Evolutionary conservation across 768 basidiomycete genomes (phyloP), one percentile per base, ranked within the genome.

Genomic region (Infundibulicybe gibba): DNA sequence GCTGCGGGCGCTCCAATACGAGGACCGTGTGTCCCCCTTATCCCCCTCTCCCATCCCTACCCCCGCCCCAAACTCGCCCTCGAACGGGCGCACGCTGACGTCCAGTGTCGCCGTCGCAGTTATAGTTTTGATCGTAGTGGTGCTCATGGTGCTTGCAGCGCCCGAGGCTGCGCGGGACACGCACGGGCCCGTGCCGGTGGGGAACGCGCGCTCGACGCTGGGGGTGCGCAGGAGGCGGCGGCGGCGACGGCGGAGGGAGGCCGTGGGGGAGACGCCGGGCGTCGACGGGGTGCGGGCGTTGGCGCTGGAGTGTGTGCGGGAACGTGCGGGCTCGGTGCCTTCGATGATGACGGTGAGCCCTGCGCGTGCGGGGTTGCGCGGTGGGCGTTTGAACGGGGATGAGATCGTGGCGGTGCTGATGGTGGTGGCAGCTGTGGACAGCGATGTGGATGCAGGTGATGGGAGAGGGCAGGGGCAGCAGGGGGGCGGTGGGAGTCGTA

Each of bases 161-260:
- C 8, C 8, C 25, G 25, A 25, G 25, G 25, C 25, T 8, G 25
- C 3, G 25, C 25, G 25, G 25, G 25, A 25, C 25, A 25, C 25
- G 25, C 25, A 25, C 25, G 25, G 8, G 8, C 47, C 50, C 1
- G 52, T 48, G 40, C 54, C 46, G 34, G 51, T 47, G 17, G 60
- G 57, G 51, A 66, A 64, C 50, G 67, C 64, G 13, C 63, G 62
- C 57, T 70, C 67, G 17, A 66, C 60, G 50, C 67, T 71, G 32
- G 68, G 64, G 15, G 66, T 67, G 33, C 67, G 66, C 43, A 70
- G 56, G 19, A 69, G 49, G 41, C 57, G 58, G 30, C 64, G 52
- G 37, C 60, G 58, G 31, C 57, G 58, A 25, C 64, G 55, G 19
- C 65, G 58, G 8, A 70, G 56, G 12, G 67, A 64, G 30, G 49